Evolutionary conservation across 768 basidiomycete species (phyloP), one percentile per base, ranked within the genome.

Genomic region (Dendrothele bispora): DNA sequence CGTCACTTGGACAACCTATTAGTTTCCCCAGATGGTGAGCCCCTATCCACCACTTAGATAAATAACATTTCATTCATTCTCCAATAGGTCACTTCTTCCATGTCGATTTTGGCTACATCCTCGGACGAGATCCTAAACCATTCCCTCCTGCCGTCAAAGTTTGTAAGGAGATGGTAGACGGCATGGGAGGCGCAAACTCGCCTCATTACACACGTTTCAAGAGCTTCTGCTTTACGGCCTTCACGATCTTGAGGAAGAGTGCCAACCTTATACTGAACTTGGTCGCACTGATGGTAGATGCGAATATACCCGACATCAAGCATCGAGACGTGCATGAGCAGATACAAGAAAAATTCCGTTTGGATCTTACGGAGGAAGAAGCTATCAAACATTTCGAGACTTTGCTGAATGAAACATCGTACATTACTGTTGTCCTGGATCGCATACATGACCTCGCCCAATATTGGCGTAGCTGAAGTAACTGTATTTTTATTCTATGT

Each of bases 81-180:
- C 24, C n/a, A 20, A 6, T 26, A 87, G 86, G 89, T 1, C 94
- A 98, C 62, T 98, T 98, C 78, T 98, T 98, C 72, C 95, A 98
- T 64, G 97, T 98, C 52, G 97, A 98, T 63, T 99, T 98, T 60
- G 95, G 97, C 2, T 99, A 98, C 66, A 98, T 98, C 57, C 79
- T 98, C 12, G 97, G 97, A 3, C 86, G 94, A 2, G 97, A 98
- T 62, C 97, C 97, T 0, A 98, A 99, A 60, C 92, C 94, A 0
- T 95, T 95, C 62, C 95, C 97, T 2, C 97, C 97, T 5, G 91
- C 94, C 11, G 95, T 98, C 55, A 99, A 99, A 64, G 90, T 99
- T 32, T 98, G 95, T 69, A 95, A 95, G 61, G 97, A 98, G 63
- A 99, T 98, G 97, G 92, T 98, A 0, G 97, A 99, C 62, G 95